Evolutionary conservation across 2,329 filamentous ascomycete genomes (phyloP), one percentile per base, ranked within the genome.

Genomic region (Diaporthe citrichinensis): DNA sequence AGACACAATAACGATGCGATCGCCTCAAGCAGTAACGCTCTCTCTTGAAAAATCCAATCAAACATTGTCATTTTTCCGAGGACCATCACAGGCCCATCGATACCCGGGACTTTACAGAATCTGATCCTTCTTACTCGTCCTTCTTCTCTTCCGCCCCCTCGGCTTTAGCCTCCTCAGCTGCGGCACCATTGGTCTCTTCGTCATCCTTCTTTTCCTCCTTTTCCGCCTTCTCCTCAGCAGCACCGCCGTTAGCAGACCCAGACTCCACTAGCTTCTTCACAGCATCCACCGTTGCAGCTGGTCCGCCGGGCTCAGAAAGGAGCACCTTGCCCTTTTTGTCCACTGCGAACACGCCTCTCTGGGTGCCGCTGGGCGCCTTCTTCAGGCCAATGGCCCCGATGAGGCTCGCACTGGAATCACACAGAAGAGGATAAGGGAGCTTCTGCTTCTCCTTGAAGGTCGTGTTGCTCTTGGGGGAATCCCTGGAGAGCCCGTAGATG

Each of bases 391-490:
- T 94, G 73, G 95, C 95, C 17, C 84, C 88, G 80, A 98, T 98
- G 76, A 99, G 90, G 3, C 91, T 92, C 39, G 90, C 91, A 71
- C 87, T 86, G 8, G 93, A 90, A 84, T 99, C 96, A 86, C 96
- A 98, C 55, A 99, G 90, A 61, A 99, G 91, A 49, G 94, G 88
- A 84, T 98, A 99, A 7, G 93, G 94, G 72, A 98, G 90, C 78
- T 94, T 95, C 84, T 98, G 95, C 87, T 98, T 98, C 55, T 92
- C 93, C 86, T 95, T 94, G 90, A 98, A 99, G 61, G 92, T 95
- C 34, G 94, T 96, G 87, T 99, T 99, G 81, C 95, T 92, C 86
- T 97, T 98, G 81, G 95, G 92, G 65, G 92, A 94, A 87, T 98
- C 97, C 79, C 91, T 91, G 77, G 94, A 97, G 69, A 99, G 92